These are phyloP conservation scores for Fusarium sp. DNA, from an alignment of 2,329 filamentous ascomycete species.

Conservation along the genomic window DNA sequence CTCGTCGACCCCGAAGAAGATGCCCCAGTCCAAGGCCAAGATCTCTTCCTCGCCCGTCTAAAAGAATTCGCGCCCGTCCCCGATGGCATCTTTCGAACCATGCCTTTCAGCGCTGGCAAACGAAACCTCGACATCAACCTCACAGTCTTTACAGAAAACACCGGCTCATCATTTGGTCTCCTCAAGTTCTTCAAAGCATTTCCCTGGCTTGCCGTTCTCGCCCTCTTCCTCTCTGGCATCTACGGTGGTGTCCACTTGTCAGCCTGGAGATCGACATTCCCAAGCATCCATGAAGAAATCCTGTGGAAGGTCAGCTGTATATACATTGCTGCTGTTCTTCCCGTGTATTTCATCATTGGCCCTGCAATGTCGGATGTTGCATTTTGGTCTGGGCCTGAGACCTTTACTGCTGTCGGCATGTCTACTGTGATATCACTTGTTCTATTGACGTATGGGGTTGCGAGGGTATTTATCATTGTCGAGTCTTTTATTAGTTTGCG, in stretches of 20 bases:
- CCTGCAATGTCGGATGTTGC: neutral
- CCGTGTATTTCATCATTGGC: neutral
- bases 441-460: neutral
- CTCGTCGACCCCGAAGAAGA: neutral
- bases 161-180: neutral
- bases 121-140: constrained; percentile 1
- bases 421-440: neutral
- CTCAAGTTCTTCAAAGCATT: neutral
- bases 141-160: neutral
- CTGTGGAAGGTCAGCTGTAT: constrained; percentile 8
- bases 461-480: neutral
- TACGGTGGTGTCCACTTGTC: constrained; percentile 2
- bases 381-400: neutral
- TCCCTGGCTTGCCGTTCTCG: neutral
- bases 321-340: neutral
- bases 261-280: neutral
- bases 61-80: neutral
- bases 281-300: neutral
- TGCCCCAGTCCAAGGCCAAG: neutral
- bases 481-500: neutral
- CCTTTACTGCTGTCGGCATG: neutral
- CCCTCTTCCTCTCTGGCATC: neutral
- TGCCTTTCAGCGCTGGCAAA: constrained; percentile 2
- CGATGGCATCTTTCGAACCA: neutral
- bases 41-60: neutral